Evolutionary conservation across 306 rosid genomes (phyloP), one percentile per base, ranked within the genome.

Genomic region (Dalbergia oliveri): DNA sequence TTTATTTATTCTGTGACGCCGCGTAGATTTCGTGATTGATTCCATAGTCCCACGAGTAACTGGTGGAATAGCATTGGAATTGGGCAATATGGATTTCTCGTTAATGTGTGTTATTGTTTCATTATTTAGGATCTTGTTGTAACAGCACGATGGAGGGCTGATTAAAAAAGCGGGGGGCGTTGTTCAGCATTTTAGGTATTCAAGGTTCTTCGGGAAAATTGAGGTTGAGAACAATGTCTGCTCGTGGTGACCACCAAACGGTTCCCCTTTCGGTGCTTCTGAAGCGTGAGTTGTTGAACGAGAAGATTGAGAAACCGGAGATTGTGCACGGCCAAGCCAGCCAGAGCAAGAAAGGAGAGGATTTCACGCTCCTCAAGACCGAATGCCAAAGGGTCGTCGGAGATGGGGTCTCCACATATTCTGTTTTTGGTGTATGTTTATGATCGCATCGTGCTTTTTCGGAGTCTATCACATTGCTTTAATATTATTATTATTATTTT

Each of bases 311-410:
- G 89, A 88, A 88, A 23, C 88, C 98, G 3, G 95, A 94, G 73
- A 79, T 90, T 76, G 47, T 87, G 6, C 84, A 90, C 41, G 95
- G 95, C 26, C 92, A 90, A 78, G 97, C 92, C 39, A 79, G 81
- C 77, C 94, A 94, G 89, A 90, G 91, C 82, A 94, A 94, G 87
- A 94, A 94, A 81, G 97, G 98, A 80, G 98, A 94, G 83, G 98
- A 94, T 88, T 89, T 83, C 59, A 90, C 92, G 8, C 79, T 94
- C 39, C 3, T 94, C 1, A 94, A 94, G 91, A 88, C 89, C 18
- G 97, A 94, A 85, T 89, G 97, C 69, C 94, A 91, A 78, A 90
- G 97, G 79, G 47, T 88, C 80, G 88, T 89, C 10, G 92, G 90
- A 23, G 98, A 91, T 83, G 98, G 97, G 37, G 89, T 88, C 53